Evolutionary conservation across 225 moss, liverwort and hornwort genomes (phyloP).

Genomic region (Pseudisothecium myosuroides): DNA sequence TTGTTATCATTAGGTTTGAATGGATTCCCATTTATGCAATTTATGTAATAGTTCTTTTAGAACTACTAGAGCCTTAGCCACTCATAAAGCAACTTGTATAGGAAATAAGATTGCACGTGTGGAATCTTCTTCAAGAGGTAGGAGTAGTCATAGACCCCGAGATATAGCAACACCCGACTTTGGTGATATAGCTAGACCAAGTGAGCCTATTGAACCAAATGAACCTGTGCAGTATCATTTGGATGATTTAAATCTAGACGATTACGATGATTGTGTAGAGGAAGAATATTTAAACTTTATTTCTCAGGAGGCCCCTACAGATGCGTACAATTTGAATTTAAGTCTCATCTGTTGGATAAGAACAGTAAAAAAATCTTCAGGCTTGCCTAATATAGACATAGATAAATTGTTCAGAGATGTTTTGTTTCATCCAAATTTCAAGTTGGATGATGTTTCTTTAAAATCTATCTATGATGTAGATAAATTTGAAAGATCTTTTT

Average conservation of each 20-base stretch:
- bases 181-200: neutral
- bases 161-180: neutral
- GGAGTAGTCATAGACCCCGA: neutral
- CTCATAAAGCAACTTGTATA: neutral
- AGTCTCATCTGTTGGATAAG: neutral
- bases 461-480: neutral
- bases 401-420: neutral
- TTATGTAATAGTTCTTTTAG: neutral
- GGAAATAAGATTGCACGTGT: neutral
- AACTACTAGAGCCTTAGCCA: neutral
- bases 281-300: neutral
- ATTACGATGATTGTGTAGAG: neutral
- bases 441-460: neutral
- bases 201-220: neutral
- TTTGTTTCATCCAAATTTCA: neutral
- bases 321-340: neutral
- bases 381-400: neutral
- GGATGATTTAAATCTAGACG: neutral
- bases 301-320: fast-evolving
- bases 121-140: neutral
- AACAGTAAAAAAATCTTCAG: neutral
- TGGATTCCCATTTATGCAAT: neutral
- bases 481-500: neutral
- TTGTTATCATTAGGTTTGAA: neutral
- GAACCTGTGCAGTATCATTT: neutral